A percentile compares a stretch with the other conserved stretches of the same genome.
Conservation (phyloP, 176 grass and related monocot genomes). For the Dactylis glomerata region DNA sequence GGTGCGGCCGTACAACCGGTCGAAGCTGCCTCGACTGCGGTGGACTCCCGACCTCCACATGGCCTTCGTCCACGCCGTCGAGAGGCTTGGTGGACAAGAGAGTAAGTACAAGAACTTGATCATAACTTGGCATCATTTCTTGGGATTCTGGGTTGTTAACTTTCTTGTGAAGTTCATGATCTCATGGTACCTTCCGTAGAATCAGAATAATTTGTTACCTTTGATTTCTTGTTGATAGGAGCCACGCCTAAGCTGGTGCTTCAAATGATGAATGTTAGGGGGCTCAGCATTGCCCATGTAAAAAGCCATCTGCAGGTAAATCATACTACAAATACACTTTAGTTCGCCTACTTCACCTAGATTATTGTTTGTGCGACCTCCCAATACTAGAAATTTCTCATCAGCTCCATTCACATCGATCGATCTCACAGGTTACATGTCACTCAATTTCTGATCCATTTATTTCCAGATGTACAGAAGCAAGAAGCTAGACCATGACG, state of each 20-base stretch:
- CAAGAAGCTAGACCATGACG: constrained; percentile 84
- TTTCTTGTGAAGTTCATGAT: not conserved
- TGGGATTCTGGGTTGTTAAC: not conserved
- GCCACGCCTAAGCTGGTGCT: constrained; percentile 95
- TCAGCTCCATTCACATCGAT: not conserved
- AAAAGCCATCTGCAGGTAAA: constrained; percentile 98
- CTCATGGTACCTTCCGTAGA: not conserved
- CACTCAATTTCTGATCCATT: constrained; percentile 6
- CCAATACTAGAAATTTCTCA: constrained; percentile 13
- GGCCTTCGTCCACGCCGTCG: constrained; percentile 82
- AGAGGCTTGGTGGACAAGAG: constrained; percentile 90
- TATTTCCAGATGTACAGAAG: constrained; percentile 87
- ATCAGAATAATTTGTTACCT: not conserved
- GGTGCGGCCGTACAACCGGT: constrained; percentile 89
- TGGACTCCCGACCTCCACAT: constrained; percentile 96
- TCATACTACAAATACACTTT: not conserved
- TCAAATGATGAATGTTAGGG: constrained; percentile 99
- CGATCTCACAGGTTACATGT: not conserved
- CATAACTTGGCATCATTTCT: not conserved
- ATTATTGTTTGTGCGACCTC: not conserved
- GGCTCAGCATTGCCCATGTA: constrained; percentile 95
- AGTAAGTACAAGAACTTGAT: constrained; percentile 49
- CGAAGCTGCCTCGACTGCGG: constrained; percentile 73
- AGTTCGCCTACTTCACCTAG: not conserved
- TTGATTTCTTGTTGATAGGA: constrained; percentile 37